These are phyloP conservation scores for Boehmeria nivea DNA, from an alignment of 306 rosid genomes.

Conservation along the genomic window DNA sequence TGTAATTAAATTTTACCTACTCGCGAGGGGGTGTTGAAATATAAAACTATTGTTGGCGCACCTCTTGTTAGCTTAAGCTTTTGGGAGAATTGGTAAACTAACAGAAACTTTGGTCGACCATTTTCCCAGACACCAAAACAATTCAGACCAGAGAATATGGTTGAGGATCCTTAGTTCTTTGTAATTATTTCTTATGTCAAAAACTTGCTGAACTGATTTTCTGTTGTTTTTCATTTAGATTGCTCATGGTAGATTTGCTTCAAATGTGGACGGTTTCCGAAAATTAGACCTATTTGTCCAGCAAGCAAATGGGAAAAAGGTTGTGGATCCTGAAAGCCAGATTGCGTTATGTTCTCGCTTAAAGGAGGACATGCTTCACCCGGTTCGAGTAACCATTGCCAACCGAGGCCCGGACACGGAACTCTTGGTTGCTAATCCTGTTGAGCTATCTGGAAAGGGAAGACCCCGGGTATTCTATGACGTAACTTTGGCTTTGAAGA, in stretches of 20 bases:
- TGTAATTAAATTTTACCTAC: too few species aligned
- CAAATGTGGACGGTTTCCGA: slow-evolving; percentile 47
- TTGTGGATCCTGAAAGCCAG: slow-evolving; percentile 61
- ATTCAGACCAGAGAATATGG: too few species aligned
- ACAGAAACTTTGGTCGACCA: too few species aligned
- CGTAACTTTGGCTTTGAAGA: slow-evolving; percentile 65
- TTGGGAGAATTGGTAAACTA: too few species aligned
- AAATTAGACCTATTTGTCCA: slow-evolving; percentile 66
- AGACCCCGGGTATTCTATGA: slow-evolving; percentile 87
- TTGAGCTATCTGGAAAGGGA: slow-evolving; percentile 70
- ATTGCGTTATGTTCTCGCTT: slow-evolving; percentile 53
- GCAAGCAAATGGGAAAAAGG: slow-evolving; percentile 59
- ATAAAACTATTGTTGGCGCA: too few species aligned
- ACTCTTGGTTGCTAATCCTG: slow-evolving; percentile 84
- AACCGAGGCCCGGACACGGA: slow-evolving; percentile 81
- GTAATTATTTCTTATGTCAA: too few species aligned
- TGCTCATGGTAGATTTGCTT: slow-evolving; percentile 61
- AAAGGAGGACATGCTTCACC: slow-evolving; percentile 66
- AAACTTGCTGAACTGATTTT: not conserved
- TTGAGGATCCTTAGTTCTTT: too few species aligned
- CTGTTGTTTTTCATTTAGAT: slow-evolving; percentile 30
- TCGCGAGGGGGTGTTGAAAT: too few species aligned
- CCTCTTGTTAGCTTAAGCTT: too few species aligned
- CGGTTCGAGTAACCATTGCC: slow-evolving; percentile 59
- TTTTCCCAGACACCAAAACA: too few species aligned